These are phyloP conservation scores for Debaryomyces tyrocola DNA, from an alignment of 805 yeast genomes.

Conservation along the genomic window DNA sequence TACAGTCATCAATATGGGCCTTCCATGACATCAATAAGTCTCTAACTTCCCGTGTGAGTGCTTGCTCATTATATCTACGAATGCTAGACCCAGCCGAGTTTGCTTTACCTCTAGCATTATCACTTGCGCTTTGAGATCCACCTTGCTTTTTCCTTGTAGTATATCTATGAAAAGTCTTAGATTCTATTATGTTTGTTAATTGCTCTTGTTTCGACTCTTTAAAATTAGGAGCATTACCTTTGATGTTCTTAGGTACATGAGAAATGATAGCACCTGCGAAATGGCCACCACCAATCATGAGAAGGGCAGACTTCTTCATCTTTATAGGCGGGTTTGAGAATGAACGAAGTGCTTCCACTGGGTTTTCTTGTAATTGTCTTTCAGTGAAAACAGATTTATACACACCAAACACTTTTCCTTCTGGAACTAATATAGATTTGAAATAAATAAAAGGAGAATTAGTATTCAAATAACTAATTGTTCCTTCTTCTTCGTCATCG, in stretches of 20 bases:
- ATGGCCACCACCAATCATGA: conserved; percentile 98
- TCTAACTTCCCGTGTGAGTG: conserved; percentile 74
- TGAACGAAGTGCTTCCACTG: conserved; percentile 46
- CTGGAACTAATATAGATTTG: conserved; percentile 46
- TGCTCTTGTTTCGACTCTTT: conserved; percentile 55
- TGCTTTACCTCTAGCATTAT: conserved; percentile 91
- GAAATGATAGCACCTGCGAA: conserved; percentile 93
- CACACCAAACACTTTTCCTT: conserved; percentile 56
- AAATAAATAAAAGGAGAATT: conserved; percentile 69
- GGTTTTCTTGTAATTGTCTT: conserved; percentile 38
- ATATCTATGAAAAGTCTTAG: conserved; percentile 90
- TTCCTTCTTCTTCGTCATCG: conserved; percentile 30
- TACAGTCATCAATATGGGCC: conserved; percentile 56
- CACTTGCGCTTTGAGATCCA: conserved; percentile 92
- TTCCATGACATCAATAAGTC: conserved; percentile 69
- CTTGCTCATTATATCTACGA: conserved; percentile 87
- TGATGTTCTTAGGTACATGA: conserved; percentile 57
- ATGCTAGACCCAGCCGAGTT: conserved; percentile 92
- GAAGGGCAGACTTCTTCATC: conserved; percentile 62
- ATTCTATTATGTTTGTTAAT: conserved; percentile 63
- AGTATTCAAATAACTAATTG: conserved; percentile 58
- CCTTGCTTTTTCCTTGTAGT: conserved; percentile 97
- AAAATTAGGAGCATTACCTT: conserved; percentile 51
- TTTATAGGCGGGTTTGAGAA: conserved; percentile 28
- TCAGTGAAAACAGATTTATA: conserved; percentile 63